Percentiles rank a stretch among this genome's conserved stretches.
These are phyloP conservation scores for Euphorbia peplus DNA, from an alignment of 345 rosid species.

Conservation along the genomic window DNA sequence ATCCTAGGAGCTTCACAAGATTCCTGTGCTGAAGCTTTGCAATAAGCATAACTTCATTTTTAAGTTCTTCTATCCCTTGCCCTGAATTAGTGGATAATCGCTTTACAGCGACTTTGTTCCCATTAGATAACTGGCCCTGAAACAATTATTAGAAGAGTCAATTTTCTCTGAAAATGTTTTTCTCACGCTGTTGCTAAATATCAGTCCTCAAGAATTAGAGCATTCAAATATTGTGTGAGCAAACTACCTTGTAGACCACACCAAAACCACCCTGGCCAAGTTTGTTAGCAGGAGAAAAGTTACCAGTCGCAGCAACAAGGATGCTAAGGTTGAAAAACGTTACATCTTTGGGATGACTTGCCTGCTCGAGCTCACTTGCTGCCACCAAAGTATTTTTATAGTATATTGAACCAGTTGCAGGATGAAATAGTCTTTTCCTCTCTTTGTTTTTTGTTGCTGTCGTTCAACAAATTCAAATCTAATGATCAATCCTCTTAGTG, in stretches of 20 bases:
- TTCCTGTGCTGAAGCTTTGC: constrained; percentile 22
- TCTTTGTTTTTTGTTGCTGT: not conserved
- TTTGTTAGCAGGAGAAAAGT: constrained; percentile 29
- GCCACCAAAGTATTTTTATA: not conserved
- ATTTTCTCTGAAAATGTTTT: not conserved
- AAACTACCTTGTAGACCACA: constrained; percentile 32
- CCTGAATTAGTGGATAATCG: constrained; percentile 10
- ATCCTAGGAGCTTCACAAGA: constrained; percentile 18
- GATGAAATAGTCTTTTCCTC: not conserved
- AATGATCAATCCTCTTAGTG: too few species aligned
- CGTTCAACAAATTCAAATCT: too few species aligned
- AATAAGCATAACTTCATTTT: constrained; percentile 17
- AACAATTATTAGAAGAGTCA: not conserved
- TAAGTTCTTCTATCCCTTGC: constrained; percentile 19
- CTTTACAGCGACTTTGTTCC: constrained; percentile 15
- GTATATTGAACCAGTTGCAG: not conserved
- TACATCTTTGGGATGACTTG: not conserved
- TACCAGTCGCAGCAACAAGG: constrained; percentile 29
- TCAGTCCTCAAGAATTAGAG: not conserved
- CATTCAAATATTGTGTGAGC: not conserved
- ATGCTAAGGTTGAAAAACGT: constrained; percentile 10
- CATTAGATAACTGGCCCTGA: constrained; percentile 16
- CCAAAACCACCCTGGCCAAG: constrained; percentile 47
- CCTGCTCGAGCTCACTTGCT: not conserved
- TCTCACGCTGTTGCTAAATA: not conserved